phyloP scores from a whole-genome alignment of 2,329 filamentous ascomycete genomes.

The Aspergillus phoenicis region DNA sequence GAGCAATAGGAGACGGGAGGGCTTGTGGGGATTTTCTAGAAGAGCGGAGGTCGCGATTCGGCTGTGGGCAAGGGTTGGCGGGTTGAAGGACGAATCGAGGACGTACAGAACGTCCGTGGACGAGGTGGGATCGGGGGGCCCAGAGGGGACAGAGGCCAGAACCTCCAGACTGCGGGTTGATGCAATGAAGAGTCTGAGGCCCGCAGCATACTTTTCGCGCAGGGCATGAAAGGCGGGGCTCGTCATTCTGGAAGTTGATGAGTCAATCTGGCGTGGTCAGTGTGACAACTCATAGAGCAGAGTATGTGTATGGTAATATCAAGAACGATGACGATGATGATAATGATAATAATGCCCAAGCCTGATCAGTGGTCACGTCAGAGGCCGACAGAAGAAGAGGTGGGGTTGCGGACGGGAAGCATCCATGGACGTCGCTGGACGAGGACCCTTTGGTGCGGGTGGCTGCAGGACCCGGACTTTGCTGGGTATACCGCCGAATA shows the following conservation, averaged over 20 bases:
- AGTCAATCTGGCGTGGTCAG: neutral
- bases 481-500: neutral
- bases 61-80: conserved; percentile 62
- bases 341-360: neutral
- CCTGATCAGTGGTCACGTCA: neutral
- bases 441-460: conserved; percentile 4
- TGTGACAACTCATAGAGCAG: neutral
- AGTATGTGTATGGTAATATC: too few species aligned
- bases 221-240: conserved; percentile 32
- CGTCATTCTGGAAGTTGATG: conserved; percentile 10
- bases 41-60: conserved; percentile 59
- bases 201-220: conserved; percentile 41
- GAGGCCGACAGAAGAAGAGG: neutral
- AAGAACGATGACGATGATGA: too few species aligned
- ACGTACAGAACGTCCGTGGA: conserved; percentile 57
- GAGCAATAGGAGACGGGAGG: conserved; percentile 56
- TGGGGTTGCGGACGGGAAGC: conserved; percentile 2
- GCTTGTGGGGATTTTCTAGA: conserved; percentile 33
- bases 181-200: conserved; percentile 48
- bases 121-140: conserved; percentile 16
- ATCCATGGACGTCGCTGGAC: conserved; percentile 1
- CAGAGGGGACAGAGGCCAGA: conserved; percentile 28
- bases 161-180: conserved; percentile 42
- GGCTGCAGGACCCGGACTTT: conserved; percentile 2
- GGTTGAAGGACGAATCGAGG: conserved; percentile 68